Conservation (phyloP, 257 asterid species). For the Nicotiana benthamiana region DNA sequence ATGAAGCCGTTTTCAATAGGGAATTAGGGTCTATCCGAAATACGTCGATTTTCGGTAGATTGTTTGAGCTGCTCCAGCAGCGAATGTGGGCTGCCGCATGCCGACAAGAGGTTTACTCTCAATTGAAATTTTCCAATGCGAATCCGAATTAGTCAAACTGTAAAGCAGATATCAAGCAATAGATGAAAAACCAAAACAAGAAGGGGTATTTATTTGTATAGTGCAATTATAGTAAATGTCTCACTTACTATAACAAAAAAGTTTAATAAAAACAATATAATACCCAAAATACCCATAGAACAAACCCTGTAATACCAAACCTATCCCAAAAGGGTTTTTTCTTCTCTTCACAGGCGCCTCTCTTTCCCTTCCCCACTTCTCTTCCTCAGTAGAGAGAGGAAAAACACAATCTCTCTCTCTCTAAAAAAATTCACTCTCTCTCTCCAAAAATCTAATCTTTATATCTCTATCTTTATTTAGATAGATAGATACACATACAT, state of each 20-base stretch:
- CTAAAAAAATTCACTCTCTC: constrained; percentile 1
- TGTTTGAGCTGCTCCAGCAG: no score
- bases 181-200: background rate
- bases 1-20: no score
- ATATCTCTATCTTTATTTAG: background rate
- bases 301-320: background rate
- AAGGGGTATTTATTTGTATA: background rate
- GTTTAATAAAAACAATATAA: background rate
- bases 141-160: background rate
- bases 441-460: background rate
- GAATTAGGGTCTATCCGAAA: no score
- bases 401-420: constrained; percentile 16
- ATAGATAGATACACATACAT: background rate
- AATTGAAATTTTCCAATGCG: no score
- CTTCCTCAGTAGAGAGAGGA: constrained; percentile 44
- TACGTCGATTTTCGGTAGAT: no score
- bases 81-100: no score
- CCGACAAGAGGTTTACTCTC: no score
- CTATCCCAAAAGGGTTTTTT: constrained; percentile 9
- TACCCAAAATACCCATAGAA: no score
- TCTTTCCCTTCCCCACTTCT: constrained; percentile 1
- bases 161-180: no score
- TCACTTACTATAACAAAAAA: background rate
- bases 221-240: background rate
- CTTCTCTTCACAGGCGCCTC: background rate